Conservation (phyloP, 768 basidiomycete species). For the Lactarius quietus region DNA sequence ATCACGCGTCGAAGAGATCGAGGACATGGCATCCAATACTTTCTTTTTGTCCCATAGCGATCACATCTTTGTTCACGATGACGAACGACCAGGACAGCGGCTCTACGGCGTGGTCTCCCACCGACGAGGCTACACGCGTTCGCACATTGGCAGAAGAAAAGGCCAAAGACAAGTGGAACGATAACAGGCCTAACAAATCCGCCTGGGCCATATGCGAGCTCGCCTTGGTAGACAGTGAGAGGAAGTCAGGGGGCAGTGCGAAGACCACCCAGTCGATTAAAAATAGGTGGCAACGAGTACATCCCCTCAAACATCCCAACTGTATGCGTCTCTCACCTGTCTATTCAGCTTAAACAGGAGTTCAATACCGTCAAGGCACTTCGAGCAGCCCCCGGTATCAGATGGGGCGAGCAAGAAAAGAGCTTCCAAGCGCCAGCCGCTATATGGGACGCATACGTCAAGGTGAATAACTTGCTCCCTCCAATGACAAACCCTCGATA, state of each 20-base stretch:
- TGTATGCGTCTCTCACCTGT: neutral
- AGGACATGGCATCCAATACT: neutral
- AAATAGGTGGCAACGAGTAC: neutral
- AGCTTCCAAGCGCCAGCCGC: neutral
- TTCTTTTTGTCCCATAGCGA: neutral
- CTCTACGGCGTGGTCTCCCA: too few species aligned
- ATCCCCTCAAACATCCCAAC: neutral
- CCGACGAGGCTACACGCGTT: neutral
- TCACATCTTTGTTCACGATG: neutral
- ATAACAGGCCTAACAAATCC: neutral
- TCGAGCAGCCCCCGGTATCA: neutral
- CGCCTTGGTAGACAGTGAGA: neutral
- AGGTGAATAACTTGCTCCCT: neutral
- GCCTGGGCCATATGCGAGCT: neutral
- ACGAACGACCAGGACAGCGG: neutral
- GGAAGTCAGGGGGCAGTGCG: neutral
- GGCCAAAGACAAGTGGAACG: neutral
- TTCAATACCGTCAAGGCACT: neutral
- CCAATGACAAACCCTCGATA: neutral
- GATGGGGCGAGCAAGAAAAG: neutral
- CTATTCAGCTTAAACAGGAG: neutral
- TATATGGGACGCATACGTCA: neutral
- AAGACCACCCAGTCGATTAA: neutral
- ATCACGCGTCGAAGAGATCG: neutral
- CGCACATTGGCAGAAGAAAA: neutral